These are phyloP conservation scores for Colletotrichum tropicale DNA, from an alignment of 2,329 filamentous ascomycete genomes.

Conservation along the genomic window DNA sequence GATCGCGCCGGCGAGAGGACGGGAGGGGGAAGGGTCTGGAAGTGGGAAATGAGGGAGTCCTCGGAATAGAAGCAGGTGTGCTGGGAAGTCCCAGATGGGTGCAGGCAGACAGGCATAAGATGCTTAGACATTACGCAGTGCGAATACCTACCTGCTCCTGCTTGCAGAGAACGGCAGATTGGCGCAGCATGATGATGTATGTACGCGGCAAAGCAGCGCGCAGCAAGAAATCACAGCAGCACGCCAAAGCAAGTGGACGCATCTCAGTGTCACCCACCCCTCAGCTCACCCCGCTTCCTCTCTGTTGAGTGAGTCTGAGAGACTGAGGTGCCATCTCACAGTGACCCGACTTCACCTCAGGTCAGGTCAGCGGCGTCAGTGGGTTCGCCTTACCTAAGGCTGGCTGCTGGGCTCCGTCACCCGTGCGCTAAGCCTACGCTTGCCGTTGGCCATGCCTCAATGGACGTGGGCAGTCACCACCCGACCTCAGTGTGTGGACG, in stretches of 20 bases:
- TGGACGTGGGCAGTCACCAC: neutral
- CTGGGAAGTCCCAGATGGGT: neutral
- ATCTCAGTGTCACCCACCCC: conserved; percentile 3
- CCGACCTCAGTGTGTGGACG: neutral
- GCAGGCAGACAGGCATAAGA: neutral
- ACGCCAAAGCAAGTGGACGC: neutral
- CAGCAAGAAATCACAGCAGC: neutral
- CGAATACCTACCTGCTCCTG: neutral
- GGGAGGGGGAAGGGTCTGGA: neutral
- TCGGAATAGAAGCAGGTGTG: conserved; percentile 5
- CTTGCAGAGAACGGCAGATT: neutral
- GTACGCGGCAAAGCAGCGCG: neutral
- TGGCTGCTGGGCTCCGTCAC: neutral
- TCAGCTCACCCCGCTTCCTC: neutral
- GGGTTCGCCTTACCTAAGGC: conserved; percentile 6
- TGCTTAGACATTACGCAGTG: neutral
- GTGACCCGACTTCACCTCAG: neutral
- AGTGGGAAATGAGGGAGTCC: neutral
- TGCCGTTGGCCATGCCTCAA: neutral
- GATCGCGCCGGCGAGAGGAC: neutral
- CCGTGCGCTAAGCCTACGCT: neutral
- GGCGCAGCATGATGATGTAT: neutral
- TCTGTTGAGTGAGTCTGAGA: neutral
- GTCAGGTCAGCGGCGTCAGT: neutral
- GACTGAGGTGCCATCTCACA: neutral